Evolutionary conservation across 1,139 yeast genomes (phyloP).

Genomic region (Blastobotrys petasosporus): DNA sequence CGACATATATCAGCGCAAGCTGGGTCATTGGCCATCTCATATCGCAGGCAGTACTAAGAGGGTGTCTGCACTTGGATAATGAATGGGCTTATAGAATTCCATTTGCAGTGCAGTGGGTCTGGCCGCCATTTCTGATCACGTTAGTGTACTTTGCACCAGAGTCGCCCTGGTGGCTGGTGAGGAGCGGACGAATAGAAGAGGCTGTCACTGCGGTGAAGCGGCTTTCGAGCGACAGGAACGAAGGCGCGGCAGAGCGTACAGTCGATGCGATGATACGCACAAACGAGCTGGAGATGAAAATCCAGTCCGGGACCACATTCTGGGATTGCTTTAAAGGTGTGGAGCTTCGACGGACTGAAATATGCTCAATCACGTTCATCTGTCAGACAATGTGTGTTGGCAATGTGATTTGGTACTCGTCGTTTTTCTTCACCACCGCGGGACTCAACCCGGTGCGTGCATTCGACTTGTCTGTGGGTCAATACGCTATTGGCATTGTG

Average conservation of each 20-base stretch:
- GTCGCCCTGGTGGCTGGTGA: constrained; percentile 51
- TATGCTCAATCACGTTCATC: constrained; percentile 23
- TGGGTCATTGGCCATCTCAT: constrained; percentile 42
- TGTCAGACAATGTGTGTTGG: constrained; percentile 6
- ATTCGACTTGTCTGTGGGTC: constrained; percentile 20
- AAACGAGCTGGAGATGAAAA: constrained; percentile 39
- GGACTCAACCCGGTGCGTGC: constrained; percentile 16
- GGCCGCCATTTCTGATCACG: constrained; percentile 51
- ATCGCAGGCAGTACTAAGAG: constrained; percentile 8
- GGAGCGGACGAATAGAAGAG: constrained; percentile 34
- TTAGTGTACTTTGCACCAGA: constrained; percentile 50
- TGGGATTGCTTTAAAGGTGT: constrained; percentile 45
- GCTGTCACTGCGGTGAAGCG: constrained; percentile 11
- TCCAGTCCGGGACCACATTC: constrained; percentile 33
- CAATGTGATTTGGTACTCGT: constrained; percentile 29
- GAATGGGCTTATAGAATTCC: constrained; percentile 40
- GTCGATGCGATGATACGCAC: constrained; percentile 41
- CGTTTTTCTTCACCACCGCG: constrained; percentile 20
- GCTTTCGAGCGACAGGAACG: constrained; percentile 27
- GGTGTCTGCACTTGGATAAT: background rate
- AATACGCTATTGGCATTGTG: constrained; percentile 39
- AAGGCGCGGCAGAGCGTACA: constrained; percentile 30
- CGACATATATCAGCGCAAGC: constrained; percentile 38
- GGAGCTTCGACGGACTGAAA: constrained; percentile 49
- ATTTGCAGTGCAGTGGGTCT: constrained; percentile 52